phyloP scores from a whole-genome alignment of 108 stramenopile genomes.

The Parmales sp. region DNA sequence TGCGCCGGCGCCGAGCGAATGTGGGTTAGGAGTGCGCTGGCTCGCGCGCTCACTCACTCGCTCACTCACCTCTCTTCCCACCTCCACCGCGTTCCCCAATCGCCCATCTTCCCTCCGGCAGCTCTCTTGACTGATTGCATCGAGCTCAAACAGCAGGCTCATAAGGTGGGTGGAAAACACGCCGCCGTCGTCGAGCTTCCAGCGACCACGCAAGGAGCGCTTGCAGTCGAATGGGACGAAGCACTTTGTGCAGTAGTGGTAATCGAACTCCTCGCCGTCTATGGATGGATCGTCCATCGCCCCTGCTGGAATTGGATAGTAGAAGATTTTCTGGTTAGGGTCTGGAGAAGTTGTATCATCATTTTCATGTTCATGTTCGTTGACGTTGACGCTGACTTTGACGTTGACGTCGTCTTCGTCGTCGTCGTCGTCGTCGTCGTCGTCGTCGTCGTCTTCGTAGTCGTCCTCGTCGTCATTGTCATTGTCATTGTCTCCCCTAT shows the following conservation, averaged over 20 bases:
- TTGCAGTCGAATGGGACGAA: neutral
- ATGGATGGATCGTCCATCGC: neutral
- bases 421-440: neutral
- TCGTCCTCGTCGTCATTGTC: neutral
- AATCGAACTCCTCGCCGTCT: neutral
- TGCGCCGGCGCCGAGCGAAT: no score
- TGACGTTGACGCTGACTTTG: no score
- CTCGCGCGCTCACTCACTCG: no score
- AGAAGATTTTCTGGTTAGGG: no score
- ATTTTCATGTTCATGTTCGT: no score
- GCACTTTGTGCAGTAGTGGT: neutral
- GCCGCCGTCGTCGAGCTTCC: neutral
- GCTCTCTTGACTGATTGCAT: neutral
- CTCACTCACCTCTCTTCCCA: no score
- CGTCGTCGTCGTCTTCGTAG: neutral
- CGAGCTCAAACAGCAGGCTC: neutral
- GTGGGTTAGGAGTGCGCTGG: no score
- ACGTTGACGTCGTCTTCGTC: no score
- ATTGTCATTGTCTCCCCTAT: neutral
- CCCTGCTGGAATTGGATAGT: neutral
- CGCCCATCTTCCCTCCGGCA: neutral
- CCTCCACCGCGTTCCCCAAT: neutral
- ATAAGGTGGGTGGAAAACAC: neutral
- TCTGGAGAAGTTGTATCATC: no score
- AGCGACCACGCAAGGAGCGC: neutral